phyloP scores from a whole-genome alignment of 1,139 yeast species.

The Geotrichum aggregatum region DNA sequence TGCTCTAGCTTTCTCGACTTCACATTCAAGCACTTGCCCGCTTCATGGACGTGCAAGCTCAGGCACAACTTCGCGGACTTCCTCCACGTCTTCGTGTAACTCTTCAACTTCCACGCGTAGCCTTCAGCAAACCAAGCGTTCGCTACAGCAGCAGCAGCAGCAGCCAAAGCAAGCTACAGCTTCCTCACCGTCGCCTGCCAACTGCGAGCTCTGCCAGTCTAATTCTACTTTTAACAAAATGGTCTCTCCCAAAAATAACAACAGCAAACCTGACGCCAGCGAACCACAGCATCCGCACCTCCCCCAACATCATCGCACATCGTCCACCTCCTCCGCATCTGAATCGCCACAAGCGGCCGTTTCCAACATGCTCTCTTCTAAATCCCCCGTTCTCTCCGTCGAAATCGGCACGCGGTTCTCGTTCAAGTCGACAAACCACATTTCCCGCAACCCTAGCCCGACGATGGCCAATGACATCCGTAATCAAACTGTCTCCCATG shows the following conservation, averaged over 20 bases:
- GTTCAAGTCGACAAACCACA: conserved; percentile 25
- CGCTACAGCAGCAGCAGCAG: neutral
- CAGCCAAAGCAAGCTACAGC: neutral
- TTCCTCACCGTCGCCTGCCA: neutral
- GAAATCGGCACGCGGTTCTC: conserved; percentile 38
- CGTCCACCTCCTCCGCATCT: neutral
- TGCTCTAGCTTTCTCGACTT: neutral
- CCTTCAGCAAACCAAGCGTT: neutral
- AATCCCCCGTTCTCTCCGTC: conserved; percentile 20
- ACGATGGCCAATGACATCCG: neutral
- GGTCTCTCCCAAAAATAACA: neutral
- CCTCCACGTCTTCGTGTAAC: neutral
- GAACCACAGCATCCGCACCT: neutral
- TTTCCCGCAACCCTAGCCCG: conserved; percentile 7
- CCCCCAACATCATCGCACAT: neutral
- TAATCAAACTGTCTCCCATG: neutral
- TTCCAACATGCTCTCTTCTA: conserved; percentile 21
- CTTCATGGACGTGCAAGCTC: neutral
- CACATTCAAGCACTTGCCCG: conserved; percentile 1
- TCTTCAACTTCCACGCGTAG: too few species aligned
- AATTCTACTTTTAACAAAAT: neutral
- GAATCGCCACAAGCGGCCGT: conserved; percentile 18
- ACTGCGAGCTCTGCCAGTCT: conserved; percentile 10
- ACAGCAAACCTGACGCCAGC: neutral
- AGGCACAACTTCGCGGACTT: neutral